Base-by-base conservation (phyloP, 352 stramenopile species). In the Phytopythium cucurbitacearum region DNA sequence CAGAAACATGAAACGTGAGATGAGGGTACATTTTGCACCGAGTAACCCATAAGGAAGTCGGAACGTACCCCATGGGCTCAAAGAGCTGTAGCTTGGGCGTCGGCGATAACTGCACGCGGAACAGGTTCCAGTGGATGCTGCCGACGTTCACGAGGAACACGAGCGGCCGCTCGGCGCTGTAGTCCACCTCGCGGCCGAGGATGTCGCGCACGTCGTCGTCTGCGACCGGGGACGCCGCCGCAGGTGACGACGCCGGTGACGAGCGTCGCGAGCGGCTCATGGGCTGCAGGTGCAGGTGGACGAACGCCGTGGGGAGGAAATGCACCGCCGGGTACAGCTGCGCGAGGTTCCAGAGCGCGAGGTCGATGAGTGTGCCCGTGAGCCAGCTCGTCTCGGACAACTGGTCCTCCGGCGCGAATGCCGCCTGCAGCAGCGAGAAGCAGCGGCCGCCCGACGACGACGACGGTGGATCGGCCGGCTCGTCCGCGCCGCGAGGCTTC, bases 261-360 rank as follows among this genome's bases (percentile, higher is more conserved):
- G 62, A 37, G 35, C 48, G 38, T 0, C 47, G 43, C 13, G 48
- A 48, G 60, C 51, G 59, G 16, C 49, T 48, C 4, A 57, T 40
- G 3, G 60, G 59, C 32, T 80, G 65, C 10, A 88, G 48, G 51
- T 83, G 67, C 36, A 93, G 76, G 45, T 89, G 73, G 55, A 74
- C 85, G 47, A 96, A 96, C 21, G 91, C 84, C 4, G 84, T 92
- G n/a, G 87, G 78, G 34, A 96, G 64, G 56, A 95, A 96, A 51
- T 86, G 69, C 42, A 89, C 80, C 1, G 56, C 42, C 7, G 67
- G 62, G 57, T 96, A 96, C 61, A 73, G 62, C 7, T 62, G 74
- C 42, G 86, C 85, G 46, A 96, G 80, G 28, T 88, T 70, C 66
- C 79, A 90, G 16, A 95, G 71, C 62, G 93, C 76, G 42, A 95